Base-by-base conservation (phyloP, 2,329 filamentous ascomycete genomes). In the Diplodia mutila region DNA sequence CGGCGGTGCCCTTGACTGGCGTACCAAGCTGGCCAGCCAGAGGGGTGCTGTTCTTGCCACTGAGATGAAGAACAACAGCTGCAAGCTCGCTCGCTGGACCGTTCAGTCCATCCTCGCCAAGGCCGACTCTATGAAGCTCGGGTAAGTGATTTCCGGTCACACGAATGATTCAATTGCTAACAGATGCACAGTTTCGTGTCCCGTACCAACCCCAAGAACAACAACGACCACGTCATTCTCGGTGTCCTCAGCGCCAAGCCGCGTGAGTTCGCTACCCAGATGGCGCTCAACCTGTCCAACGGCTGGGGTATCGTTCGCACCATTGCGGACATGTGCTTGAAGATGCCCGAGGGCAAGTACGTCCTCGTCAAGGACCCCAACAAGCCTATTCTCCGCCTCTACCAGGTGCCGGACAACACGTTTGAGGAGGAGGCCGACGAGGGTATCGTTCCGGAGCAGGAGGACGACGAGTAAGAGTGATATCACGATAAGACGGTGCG, bases 61-160 rank as follows among this genome's bases (percentile, higher is more conserved):
- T 14, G 95, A 99, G 85, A 99, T 99, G 95, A 99, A 99, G 92
- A 99, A 99, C 89, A 99, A 99, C 88, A 93, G 90, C 78, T 97
- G 93, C 91, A 99, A 99, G 86, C 90, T 99, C 70, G 95, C 95
- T 68, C 87, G 95, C 79, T 99, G 95, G 95, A 97, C 95, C 37
- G 93, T 94, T 52, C 95, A 99, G 85, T 92, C 91, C 77, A 97
- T 99, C 77, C 88, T 99, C 68, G 94, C 94, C 79, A 94, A 94
- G 83, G 94, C 95, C n/a, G 95, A 99, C 79, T 86, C 93, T 72
- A 97, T 99, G 93, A 99, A 98, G 86, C 89, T 99, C 80, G 95
- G 93, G 91, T 94, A 85, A 72, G 89, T 85, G 51, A 69, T 70
- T 23, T 67, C 49, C 32, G 39, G 53, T 57, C 16, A 61, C 73